These are phyloP conservation scores for Sclerotinia sclerotiorum DNA, from an alignment of 2,329 filamentous ascomycete species.

Conservation along the genomic window DNA sequence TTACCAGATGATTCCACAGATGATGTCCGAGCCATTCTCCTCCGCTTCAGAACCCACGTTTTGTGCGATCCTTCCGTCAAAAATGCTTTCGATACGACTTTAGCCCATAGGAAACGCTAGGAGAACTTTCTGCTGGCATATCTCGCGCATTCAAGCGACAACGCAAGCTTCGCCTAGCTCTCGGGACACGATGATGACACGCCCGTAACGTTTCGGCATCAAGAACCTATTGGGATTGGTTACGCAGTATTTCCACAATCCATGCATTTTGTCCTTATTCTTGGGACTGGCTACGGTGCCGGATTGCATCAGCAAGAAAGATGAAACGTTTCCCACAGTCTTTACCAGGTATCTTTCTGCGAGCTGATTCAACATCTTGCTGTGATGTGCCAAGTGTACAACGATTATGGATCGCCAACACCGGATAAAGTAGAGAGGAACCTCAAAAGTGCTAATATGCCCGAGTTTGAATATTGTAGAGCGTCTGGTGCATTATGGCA, in stretches of 20 bases:
- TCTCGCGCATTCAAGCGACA: not conserved
- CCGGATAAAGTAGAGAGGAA: constrained; percentile 40
- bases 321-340: not conserved
- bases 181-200: not conserved
- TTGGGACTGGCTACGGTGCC: constrained; percentile 15
- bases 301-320: not conserved
- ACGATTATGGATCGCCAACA: constrained; percentile 41
- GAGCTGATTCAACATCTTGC: constrained; percentile 32
- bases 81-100: not conserved
- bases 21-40: not conserved
- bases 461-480: not conserved
- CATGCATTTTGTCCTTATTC: constrained; percentile 22
- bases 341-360: constrained; percentile 19
- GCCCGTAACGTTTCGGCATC: not conserved
- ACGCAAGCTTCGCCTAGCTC: not conserved
- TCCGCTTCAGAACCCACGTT: not conserved
- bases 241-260: constrained; percentile 7
- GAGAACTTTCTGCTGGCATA: not conserved
- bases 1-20: not conserved
- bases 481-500: not conserved
- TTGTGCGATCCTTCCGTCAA: not conserved
- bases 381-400: constrained; percentile 41
- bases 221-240: not conserved
- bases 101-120: not conserved
- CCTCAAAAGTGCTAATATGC: constrained; percentile 42